Conservation (phyloP, 352 stramenopile genomes). For the Pythium diclinum region DNA sequence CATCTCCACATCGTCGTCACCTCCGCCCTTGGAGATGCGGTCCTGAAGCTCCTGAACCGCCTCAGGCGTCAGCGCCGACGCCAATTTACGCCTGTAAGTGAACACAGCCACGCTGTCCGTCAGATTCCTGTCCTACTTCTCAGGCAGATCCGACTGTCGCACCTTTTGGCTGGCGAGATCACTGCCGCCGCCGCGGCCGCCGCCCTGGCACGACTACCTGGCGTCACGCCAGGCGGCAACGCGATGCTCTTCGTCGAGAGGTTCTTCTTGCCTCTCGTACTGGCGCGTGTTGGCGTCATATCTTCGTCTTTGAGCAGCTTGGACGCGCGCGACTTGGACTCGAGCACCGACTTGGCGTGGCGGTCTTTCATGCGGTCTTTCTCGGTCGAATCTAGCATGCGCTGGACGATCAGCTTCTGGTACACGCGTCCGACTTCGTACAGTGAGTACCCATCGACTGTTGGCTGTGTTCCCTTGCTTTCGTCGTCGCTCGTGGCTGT, state of each 20-base stretch:
- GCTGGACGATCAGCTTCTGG: slow-evolving; percentile 82
- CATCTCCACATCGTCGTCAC: slow-evolving; percentile 1
- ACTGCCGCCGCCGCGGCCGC: background rate
- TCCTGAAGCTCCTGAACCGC: slow-evolving; percentile 11
- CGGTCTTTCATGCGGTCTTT: slow-evolving; percentile 82
- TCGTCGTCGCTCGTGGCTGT: background rate
- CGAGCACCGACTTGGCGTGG: slow-evolving; percentile 67
- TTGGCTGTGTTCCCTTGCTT: background rate
- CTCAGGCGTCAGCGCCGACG: slow-evolving; percentile 14
- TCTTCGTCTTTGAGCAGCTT: slow-evolving; percentile 47
- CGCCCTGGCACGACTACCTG: background rate
- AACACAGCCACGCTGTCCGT: background rate
- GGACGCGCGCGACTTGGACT: slow-evolving; percentile 64
- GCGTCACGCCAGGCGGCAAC: background rate
- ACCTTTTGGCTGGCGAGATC: slow-evolving; percentile 9
- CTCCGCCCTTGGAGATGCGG: slow-evolving; percentile 14
- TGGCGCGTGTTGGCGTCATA: background rate
- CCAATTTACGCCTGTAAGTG: slow-evolving; percentile 11
- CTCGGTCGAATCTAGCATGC: slow-evolving; percentile 66
- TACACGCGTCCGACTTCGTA: slow-evolving; percentile 59
- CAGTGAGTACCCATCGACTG: slow-evolving; percentile 37
- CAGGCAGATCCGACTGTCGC: background rate
- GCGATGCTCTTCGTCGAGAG: background rate
- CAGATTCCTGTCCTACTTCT: background rate
- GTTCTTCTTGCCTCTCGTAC: background rate